Conservation (phyloP, 2,329 filamentous ascomycete species). For the Colletotrichum liaoningense region DNA sequence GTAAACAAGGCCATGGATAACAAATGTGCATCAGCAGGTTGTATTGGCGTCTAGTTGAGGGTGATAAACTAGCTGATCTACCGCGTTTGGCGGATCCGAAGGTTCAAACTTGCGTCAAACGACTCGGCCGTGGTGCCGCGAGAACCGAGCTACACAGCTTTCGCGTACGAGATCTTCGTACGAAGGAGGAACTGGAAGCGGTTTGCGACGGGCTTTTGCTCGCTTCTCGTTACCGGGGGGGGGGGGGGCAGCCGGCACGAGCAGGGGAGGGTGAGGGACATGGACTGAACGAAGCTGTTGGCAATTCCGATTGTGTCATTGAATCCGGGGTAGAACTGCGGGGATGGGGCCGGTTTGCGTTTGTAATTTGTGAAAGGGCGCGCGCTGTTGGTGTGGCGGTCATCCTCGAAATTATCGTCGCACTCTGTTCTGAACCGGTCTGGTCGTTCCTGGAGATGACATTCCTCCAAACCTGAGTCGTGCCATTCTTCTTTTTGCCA, state of each 20-base stretch:
- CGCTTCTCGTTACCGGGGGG: background rate
- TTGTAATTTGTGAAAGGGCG: conserved; percentile 7
- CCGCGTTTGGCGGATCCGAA: conserved; percentile 17
- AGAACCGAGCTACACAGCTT: conserved; percentile 1
- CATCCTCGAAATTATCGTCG: background rate
- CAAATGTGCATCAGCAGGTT: background rate
- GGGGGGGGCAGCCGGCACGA: background rate
- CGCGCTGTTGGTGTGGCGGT: background rate
- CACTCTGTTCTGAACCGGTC: background rate
- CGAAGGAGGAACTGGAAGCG: background rate
- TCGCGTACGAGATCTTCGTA: background rate
- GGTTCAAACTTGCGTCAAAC: conserved; percentile 9
- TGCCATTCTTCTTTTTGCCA: background rate
- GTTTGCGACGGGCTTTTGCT: conserved; percentile 19
- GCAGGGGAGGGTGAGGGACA: background rate
- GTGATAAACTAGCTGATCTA: background rate
- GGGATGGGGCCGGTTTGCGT: conserved; percentile 6
- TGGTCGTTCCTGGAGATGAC: background rate
- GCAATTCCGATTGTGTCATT: conserved; percentile 32
- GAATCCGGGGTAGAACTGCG: conserved; percentile 33
- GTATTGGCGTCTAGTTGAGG: background rate
- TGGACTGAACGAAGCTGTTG: conserved; percentile 22
- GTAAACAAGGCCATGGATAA: conserved; percentile 6
- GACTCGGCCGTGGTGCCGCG: conserved; percentile 19
- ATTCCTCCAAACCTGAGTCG: conserved; percentile 3